Conservation (phyloP, 2,329 filamentous ascomycete species). For the Colletotrichum truncatum region DNA sequence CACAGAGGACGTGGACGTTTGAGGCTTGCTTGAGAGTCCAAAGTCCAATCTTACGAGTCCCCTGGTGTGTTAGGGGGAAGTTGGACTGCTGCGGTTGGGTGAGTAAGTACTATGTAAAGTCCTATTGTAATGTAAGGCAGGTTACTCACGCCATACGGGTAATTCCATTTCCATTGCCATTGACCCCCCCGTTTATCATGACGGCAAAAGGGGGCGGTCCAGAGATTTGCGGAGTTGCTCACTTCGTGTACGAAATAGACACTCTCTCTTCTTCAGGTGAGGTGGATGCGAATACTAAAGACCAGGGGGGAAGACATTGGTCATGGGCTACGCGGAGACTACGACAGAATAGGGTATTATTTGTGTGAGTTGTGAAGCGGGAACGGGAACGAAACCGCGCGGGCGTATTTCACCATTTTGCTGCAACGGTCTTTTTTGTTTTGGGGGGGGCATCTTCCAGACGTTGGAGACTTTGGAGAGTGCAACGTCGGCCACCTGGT, state of each 20-base stretch:
- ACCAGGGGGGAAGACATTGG: neutral
- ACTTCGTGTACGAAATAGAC: neutral
- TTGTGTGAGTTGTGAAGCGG: constrained; percentile 3
- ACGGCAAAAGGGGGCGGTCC: neutral
- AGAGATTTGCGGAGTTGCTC: neutral
- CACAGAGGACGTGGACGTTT: constrained; percentile 11
- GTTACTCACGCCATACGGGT: too few species aligned
- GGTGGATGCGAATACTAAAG: neutral
- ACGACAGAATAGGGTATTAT: neutral
- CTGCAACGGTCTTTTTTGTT: neutral
- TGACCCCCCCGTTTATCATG: neutral
- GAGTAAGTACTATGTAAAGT: too few species aligned
- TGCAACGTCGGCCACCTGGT: constrained; percentile 13
- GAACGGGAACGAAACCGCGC: constrained; percentile 6
- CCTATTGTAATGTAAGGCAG: too few species aligned
- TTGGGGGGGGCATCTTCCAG: neutral
- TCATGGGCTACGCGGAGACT: neutral
- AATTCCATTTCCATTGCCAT: neutral
- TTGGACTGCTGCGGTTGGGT: too few species aligned
- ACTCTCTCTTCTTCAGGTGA: constrained; percentile 1
- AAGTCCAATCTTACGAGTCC: neutral
- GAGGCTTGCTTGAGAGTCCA: constrained; percentile 5
- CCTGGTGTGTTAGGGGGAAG: too few species aligned
- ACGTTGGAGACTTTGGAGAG: neutral
- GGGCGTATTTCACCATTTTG: too few species aligned